Evolutionary conservation across 495 filamentous ascomycete species (phyloP), one percentile per base, ranked within the genome.

Genomic region (Penicillium macrosclerotiorum): DNA sequence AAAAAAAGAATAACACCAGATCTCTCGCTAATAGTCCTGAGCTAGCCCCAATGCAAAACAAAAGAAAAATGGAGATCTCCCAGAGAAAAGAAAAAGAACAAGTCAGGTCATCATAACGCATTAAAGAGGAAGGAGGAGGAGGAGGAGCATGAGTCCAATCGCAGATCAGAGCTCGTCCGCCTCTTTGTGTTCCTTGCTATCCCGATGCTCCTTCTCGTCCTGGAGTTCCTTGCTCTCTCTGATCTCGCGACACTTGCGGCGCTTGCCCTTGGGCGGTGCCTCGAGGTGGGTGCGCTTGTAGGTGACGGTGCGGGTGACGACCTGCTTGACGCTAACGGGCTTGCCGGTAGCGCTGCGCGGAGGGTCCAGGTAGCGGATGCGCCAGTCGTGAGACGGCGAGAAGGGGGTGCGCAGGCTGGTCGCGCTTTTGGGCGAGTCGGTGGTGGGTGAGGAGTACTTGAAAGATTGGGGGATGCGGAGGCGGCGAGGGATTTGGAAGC

Each of bases 241-340:
- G 29, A 12, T 7, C 11, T 54, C 55, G 5, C 19, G 39, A 11
- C 45, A 51, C 50, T 62, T 72, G 38, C 68, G 61, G 17, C 67
- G 42, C 45, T 73, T 72, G 5, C 70, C 68, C 50, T 67, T 71
- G 0, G 70, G 70, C 0, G 67, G 65, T 5, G 62, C 57, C 17
- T 72, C 67, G 12, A 74, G 48, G 7, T 48, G 63, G 1, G 67
- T 74, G 12, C 65, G 58, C 43, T 72, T 74, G 47, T 69, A 74
- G 5, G 68, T 76, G 1, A 78, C 68, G 1, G 75, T 78, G 5
- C 73, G 60, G 0, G 75, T 78, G 5, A 78, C 70, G 11, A 78
- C 71, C 51, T 76, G 71, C 19, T 65, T 54, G 3, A 78, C 73
- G 40, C 71, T 77, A 32, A 77, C 65, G 5, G 67, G 26, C 24